Evolutionary conservation across 1,139 yeast genomes (phyloP), one percentile per base, ranked within the genome.

Genomic region (Taphrina communis): DNA sequence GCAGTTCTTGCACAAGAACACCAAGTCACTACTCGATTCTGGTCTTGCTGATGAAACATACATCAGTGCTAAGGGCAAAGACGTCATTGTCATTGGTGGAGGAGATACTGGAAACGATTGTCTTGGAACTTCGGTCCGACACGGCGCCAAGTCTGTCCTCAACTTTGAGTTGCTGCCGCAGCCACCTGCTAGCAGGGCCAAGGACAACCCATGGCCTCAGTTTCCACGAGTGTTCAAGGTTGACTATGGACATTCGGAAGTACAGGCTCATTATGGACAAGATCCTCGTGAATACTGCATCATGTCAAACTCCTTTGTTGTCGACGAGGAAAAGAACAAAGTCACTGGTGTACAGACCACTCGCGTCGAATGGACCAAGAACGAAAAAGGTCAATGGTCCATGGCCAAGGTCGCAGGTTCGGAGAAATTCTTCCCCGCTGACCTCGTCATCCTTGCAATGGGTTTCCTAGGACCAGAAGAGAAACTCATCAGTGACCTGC

Each of bases 21-120:
- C 99, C 72, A 86, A 92, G 81, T 95, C 97, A 1, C 83, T 94
- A 75, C 85, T 94, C 74, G 93, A 90, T 71, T 88, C 88, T 73
- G 86, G 90, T 75, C 84, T 93, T 77, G 96, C 87, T 71, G 90
- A 88, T 71, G 86, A 89, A 74, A 81, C 84, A 73, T 84, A 85
- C 72, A 81, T 94, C 72, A 62, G 55, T 36, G 70, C 71, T 35
- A 86, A 84, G 72, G 98, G 96, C 74, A 94, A 93, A 83, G 83
- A 90, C 74, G 98, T 94, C 70, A 87, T 94, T 76, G 98, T 94
- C 70, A 93, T 94, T 82, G 99, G 99, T 77, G 99, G 99, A 82
- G 99, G 99, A 85, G 99, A 94, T 80, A 94, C 99, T 57, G 99
- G 99, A 86, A 94, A 94, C 78, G 99, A 94, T 83, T 94, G 98